Base-by-base conservation (phyloP, 2,329 filamentous ascomycete genomes). In the Hymenoscyphus scutula region DNA sequence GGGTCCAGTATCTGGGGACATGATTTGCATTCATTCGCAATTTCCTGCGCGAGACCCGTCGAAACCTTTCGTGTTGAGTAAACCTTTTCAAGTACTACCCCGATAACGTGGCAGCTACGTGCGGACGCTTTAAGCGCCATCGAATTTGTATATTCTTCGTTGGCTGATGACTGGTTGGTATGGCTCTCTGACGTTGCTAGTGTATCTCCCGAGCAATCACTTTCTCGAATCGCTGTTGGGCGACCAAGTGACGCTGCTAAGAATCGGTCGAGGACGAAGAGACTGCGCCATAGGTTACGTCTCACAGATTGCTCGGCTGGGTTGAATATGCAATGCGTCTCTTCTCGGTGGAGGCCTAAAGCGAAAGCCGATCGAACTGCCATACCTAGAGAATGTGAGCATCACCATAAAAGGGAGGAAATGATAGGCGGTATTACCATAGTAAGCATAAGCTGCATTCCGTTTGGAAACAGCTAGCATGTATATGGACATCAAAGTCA, bases 241-340 rank as follows among this genome's bases (percentile, higher is more conserved):
- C 85, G 80, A 5, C 87, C 87, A 1, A 90, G 76, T 1, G 84
- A 85, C 27, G 84, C 82, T 1, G 86, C 82, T 1, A 89, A 76
- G 58, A 89, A 85, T 17, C 84, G 80, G 69, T 90, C 87, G 7
- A 89, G 78, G 15, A 89, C 77, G 63, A 87, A 89, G 0, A 90
- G 74, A 11, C 84, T 86, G 61, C 82, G 81, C 87, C 86, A 89
- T 2, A 89, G 73, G 56, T 84, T 88, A 30, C 81, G 80, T 37
- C 85, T 78, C 8, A 81, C 72, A 8, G 70, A 73, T 65, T 81
- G 77, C 58, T 84, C 78, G 11, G 79, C 75, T 0, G 70, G 69
- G 7, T 73, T 74, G 69, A 86, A 87, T 17, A 85, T 79, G 13
- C 78, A 74, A 75, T 84, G 80, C 2, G 82, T 82, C 66, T 88